Evolutionary conservation across 768 basidiomycete species (phyloP).

Genomic region (Fomitopsis pulvina): DNA sequence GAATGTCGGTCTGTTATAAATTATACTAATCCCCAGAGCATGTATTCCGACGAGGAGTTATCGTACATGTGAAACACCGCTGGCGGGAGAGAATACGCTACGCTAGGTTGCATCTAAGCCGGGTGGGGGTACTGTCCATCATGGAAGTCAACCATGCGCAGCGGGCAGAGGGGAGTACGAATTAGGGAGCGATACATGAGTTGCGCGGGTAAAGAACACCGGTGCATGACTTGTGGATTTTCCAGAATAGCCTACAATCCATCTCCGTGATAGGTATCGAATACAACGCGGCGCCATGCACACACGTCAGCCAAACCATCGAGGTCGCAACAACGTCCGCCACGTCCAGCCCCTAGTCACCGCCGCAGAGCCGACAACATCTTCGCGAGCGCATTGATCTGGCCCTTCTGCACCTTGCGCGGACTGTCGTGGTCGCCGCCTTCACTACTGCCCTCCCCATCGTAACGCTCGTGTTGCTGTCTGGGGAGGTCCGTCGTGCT

Average conservation of each 20-base stretch:
- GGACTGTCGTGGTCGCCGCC: constrained; percentile 37
- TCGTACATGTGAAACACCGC: constrained; percentile 18
- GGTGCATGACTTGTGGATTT: constrained; percentile 4
- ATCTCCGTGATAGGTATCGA: constrained; percentile 13
- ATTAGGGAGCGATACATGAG: constrained; percentile 6
- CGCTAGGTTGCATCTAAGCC: constrained; percentile 14
- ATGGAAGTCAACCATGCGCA: constrained; percentile 1
- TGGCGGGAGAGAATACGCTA: constrained; percentile 17
- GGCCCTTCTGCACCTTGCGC: constrained; percentile 82
- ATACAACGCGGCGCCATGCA: constrained; percentile 11
- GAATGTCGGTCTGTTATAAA: not conserved
- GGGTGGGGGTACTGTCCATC: not conserved
- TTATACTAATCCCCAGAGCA: constrained; percentile 11
- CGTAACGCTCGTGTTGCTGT: constrained; percentile 17
- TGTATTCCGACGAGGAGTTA: constrained; percentile 13
- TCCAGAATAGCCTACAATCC: constrained; percentile 10
- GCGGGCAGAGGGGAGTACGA: constrained; percentile 4
- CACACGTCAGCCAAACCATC: constrained; percentile 10
- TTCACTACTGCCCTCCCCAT: constrained; percentile 19
- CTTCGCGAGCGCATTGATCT: constrained; percentile 87
- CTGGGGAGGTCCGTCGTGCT: constrained; percentile 64
- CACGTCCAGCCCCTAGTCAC: constrained; percentile 4
- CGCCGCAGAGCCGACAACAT: constrained; percentile 80
- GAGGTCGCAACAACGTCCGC: not conserved
- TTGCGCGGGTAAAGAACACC: not conserved